Evolutionary conservation across 768 basidiomycete species (phyloP), one percentile per base, ranked within the genome.

Genomic region (Vararia minispora): DNA sequence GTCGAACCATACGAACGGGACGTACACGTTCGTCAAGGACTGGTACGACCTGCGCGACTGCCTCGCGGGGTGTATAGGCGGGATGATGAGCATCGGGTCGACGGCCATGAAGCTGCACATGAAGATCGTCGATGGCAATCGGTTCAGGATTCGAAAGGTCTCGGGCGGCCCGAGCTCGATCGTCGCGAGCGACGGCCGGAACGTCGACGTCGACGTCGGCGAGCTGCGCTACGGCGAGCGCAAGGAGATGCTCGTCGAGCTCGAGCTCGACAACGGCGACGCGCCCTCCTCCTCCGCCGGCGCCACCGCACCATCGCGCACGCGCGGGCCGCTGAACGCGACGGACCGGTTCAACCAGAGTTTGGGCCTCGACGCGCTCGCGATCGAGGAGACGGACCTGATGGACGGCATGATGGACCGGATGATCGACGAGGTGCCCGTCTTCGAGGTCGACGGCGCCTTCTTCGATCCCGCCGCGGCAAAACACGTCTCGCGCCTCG

Each of bases 351-450:
- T 87, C 54, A 86, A 91, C 40, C 79, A 79, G 52, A 78, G 81
- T 46, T 74, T 90, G 74, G 87, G 86, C 13, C 64, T 90, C 40
- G 86, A 87, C 43, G 64, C 80, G 33, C 58, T 86, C 11, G 58
- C 72, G 9, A 81, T 87, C 32, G 82, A 79, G 2, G 87, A 88
- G 44, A 47, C 71, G 2, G 79, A 86, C 56, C 79, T 90, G 47
- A 71, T 77, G 35, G 85, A 88, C 42, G 88, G 89, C 24, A 87
- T 90, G 84, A 88, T 90, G 83, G 89, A 91, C 47, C 70, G 82
- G 32, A 86, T 97, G 85, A 91, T 95, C 32, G 95, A 99, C 53
- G 95, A 99, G 52, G 85, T 95, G 8, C 95, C 94, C 1, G 86
- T 97, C 8, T 76, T 94, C 35, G 92, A 98, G 57, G 87, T 97